These are phyloP conservation scores for Botryotinia calthae DNA, from an alignment of 2,329 filamentous ascomycete genomes.

Conservation along the genomic window DNA sequence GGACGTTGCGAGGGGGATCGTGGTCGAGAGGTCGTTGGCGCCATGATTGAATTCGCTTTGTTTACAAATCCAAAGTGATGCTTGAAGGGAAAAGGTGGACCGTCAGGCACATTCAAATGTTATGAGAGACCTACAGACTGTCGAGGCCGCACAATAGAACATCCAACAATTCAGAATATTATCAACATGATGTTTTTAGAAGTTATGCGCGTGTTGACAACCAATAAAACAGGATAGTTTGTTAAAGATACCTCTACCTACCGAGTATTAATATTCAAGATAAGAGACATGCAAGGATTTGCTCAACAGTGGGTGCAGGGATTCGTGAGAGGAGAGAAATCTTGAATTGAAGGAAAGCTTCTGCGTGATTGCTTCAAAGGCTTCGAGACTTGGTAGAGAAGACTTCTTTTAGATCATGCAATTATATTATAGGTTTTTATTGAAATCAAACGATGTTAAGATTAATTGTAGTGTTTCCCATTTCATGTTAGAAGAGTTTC, in stretches of 20 bases:
- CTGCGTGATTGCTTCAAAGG: not conserved
- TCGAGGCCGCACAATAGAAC: not conserved
- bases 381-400: not conserved
- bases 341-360: not conserved
- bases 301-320: not conserved
- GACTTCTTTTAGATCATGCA: not conserved
- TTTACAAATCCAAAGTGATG: conserved; percentile 19
- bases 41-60: conserved; percentile 24
- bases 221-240: not conserved
- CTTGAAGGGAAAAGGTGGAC: not conserved
- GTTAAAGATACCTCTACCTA: conserved; percentile 6
- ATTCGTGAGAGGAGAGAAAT: not conserved
- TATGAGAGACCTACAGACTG: not conserved
- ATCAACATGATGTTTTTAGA: not conserved
- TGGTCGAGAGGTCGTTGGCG: conserved; percentile 34
- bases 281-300: conserved; percentile 16
- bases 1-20: conserved; percentile 54
- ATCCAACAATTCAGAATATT: not conserved
- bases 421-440: not conserved
- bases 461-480: not conserved
- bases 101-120: not conserved
- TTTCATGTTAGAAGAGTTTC: not conserved
- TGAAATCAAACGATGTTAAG: not conserved
- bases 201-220: conserved; percentile 6
- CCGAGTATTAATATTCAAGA: conserved; percentile 1